Percentiles rank a stretch among this genome's conserved stretches.
Conservation (phyloP, 2,329 filamentous ascomycete species). For the Venturia nashicola region DNA sequence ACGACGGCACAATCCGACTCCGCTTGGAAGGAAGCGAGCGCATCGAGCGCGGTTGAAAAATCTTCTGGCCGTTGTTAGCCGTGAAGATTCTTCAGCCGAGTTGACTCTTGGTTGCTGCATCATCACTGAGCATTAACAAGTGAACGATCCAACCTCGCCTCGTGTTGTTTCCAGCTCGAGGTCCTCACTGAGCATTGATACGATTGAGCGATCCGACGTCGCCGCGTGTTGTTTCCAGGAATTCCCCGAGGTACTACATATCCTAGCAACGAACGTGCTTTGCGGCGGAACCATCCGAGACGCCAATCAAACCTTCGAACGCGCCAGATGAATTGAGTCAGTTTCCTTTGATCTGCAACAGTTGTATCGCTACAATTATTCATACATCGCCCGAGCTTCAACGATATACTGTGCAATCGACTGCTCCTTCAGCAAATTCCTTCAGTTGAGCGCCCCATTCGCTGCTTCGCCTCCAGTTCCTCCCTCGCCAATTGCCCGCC, state of each 20-base stretch:
- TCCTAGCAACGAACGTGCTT: background rate
- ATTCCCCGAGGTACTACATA: background rate
- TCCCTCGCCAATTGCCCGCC: background rate
- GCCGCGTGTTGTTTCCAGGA: background rate
- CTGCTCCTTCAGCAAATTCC: background rate
- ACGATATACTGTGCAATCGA: background rate
- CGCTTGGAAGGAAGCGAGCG: background rate
- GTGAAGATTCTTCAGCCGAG: background rate
- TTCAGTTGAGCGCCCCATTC: background rate
- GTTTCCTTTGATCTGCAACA: background rate
- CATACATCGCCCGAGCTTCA: background rate
- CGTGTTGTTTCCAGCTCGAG: background rate
- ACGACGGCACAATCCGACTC: background rate
- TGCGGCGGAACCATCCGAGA: background rate
- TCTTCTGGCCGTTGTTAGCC: background rate
- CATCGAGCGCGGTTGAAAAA: background rate
- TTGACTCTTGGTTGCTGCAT: no score
- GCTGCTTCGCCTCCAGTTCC: background rate
- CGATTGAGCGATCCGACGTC: background rate
- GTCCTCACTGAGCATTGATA: no score
- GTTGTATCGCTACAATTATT: background rate
- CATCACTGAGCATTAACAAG: no score
- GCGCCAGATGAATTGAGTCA: background rate
- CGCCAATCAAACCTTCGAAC: background rate
- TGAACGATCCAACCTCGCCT: background rate